Conservation (phyloP, 2,329 filamentous ascomycete genomes). For the Fusarium sacchari region DNA sequence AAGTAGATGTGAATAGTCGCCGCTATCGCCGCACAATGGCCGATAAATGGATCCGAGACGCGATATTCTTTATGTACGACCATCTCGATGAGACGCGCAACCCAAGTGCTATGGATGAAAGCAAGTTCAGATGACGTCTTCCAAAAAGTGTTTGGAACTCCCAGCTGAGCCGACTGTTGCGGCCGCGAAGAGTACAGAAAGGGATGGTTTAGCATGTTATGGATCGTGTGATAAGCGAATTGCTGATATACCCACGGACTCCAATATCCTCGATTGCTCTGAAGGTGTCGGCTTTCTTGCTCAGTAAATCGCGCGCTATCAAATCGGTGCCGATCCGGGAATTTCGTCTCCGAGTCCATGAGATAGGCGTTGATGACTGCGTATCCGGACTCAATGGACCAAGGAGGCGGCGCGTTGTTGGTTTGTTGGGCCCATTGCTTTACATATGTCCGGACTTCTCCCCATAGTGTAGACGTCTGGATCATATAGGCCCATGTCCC, state of each 20-base stretch:
- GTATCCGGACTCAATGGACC: conserved; percentile 1
- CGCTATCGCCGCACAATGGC: neutral
- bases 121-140: neutral
- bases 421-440: conserved; percentile 1
- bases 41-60: neutral
- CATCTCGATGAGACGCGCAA: neutral
- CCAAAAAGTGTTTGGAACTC: neutral
- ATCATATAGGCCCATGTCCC: conserved; percentile 2
- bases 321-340: neutral
- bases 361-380: neutral
- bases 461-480: neutral
- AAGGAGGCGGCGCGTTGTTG: neutral
- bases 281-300: neutral
- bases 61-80: neutral
- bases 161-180: neutral
- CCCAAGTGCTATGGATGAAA: neutral
- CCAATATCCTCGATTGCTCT: neutral
- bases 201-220: neutral
- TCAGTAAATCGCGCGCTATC: neutral
- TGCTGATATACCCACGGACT: conserved; percentile 1
- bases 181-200: neutral
- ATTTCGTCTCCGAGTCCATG: neutral
- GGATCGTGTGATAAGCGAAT: neutral
- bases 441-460: neutral
- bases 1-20: neutral